Evolutionary conservation across 371 early-diverging fungal genomes (phyloP), one percentile per base, ranked within the genome.

Genomic region (Mucor mucedo): DNA sequence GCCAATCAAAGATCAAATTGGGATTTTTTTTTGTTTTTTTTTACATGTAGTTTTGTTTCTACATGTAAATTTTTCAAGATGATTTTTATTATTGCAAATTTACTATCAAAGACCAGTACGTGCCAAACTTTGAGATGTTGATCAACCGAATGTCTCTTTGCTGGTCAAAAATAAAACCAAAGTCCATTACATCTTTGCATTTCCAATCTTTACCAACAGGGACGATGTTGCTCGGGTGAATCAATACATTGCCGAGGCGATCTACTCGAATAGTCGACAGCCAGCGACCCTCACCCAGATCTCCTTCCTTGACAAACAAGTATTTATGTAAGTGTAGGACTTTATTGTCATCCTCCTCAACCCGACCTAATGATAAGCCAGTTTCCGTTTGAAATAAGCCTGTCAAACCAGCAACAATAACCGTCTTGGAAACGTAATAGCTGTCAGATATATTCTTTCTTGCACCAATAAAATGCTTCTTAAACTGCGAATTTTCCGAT

Each of bases 121-220:
- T 42, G n/a, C 42, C 42, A 42, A 42, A 42, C n/a, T 42, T 42
- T n/a, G 42, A 7, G n/a, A 42, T 42, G 42, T 42, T 42, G n/a
- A 13, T 11, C 8, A 42, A n/a, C 8, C 42, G 42, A 42, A 42
- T 42, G 42, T 42, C 42, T 11, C n/a, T 3, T 7, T 42, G 13
- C 3, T 4, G 3, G n/a, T 42, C n/a, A 13, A 42, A 42, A 7
- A 42, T 11, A n/a, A 42, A 42, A 7, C 42, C 11, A 11, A 42
- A 7, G 13, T 42, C 42, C 42, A 42, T 42, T 11, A 42, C 42
- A 3, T 42, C 42, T 42, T 3, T 42, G n/a, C 42, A 42, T 3
- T 11, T 4, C 13, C 8, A 42, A 3, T 4, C 13, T 13, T 42
- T n/a, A 7, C 3, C 13, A 11, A 42, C 42, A 42, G 42, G 42